Percentiles rank a stretch among this genome's conserved stretches.
These are phyloP conservation scores for Colletotrichum sp. DNA, from an alignment of 2,329 filamentous ascomycete species.

Conservation along the genomic window DNA sequence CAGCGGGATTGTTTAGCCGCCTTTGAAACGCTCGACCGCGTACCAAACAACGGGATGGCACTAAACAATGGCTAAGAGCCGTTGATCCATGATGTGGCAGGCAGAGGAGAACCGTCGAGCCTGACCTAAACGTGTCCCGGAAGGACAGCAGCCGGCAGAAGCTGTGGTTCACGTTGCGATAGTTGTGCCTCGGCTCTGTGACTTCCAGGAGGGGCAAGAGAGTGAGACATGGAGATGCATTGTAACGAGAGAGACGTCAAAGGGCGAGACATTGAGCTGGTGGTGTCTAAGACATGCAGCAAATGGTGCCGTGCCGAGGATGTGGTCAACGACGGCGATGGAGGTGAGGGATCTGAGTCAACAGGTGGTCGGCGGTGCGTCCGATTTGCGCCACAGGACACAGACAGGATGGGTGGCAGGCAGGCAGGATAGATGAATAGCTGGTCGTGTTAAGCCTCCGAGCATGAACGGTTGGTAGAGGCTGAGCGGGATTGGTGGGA, in stretches of 20 bases:
- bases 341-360: conserved; percentile 15
- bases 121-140: neutral
- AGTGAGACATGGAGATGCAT: neutral
- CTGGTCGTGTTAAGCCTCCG: neutral
- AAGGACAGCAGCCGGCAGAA: neutral
- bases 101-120: neutral
- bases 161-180: neutral
- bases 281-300: neutral
- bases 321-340: neutral
- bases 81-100: neutral
- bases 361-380: conserved; percentile 9
- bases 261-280: neutral
- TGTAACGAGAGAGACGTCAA: neutral
- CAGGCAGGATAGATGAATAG: neutral
- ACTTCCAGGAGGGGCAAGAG: neutral
- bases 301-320: conserved; percentile 1
- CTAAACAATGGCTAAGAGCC: neutral
- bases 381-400: conserved; percentile 6
- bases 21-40: neutral
- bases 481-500: conserved; percentile 1
- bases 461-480: conserved; percentile 10
- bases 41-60: neutral
- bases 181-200: neutral
- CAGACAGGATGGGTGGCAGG: neutral
- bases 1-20: neutral